phyloP scores from a whole-genome alignment of 805 yeast species.

The Candida ascalaphidarum region DNA sequence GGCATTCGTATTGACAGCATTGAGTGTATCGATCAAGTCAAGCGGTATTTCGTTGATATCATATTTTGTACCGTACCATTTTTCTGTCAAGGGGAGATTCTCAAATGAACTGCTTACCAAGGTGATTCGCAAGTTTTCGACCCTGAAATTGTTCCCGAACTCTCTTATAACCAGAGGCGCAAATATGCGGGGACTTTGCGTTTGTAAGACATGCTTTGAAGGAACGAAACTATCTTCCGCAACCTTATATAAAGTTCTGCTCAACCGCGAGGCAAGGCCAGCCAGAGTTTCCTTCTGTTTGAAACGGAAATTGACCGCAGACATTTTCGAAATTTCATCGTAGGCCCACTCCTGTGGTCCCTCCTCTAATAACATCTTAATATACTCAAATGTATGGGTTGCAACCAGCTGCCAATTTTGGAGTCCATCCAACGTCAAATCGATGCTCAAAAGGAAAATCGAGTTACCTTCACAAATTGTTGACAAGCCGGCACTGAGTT shows the following conservation, averaged over 20 bases:
- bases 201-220: slow-evolving; percentile 51
- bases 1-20: no score
- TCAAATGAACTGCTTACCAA: slow-evolving; percentile 47
- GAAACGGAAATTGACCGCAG: slow-evolving; percentile 67
- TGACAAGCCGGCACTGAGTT: slow-evolving; percentile 65
- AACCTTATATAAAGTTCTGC: slow-evolving; percentile 51
- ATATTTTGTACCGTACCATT: slow-evolving; percentile 91
- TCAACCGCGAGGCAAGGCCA: slow-evolving; percentile 61
- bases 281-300: slow-evolving; percentile 70
- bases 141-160: slow-evolving; percentile 40
- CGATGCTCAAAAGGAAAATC: slow-evolving; percentile 58
- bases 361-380: slow-evolving; percentile 45
- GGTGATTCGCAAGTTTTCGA: slow-evolving; percentile 52
- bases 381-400: slow-evolving; percentile 59
- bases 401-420: slow-evolving; percentile 54
- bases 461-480: slow-evolving; percentile 61
- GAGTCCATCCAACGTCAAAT: slow-evolving; percentile 69
- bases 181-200: slow-evolving; percentile 48
- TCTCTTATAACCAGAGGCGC: slow-evolving; percentile 45
- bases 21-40: no score
- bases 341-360: slow-evolving; percentile 75
- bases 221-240: slow-evolving; percentile 40
- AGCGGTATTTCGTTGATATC: slow-evolving; percentile 35
- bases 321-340: slow-evolving; percentile 64
- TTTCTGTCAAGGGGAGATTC: slow-evolving; percentile 43